These are phyloP conservation scores for Nannochloropsis oceanica DNA, from an alignment of 108 stramenopile genomes.

Conservation along the genomic window DNA sequence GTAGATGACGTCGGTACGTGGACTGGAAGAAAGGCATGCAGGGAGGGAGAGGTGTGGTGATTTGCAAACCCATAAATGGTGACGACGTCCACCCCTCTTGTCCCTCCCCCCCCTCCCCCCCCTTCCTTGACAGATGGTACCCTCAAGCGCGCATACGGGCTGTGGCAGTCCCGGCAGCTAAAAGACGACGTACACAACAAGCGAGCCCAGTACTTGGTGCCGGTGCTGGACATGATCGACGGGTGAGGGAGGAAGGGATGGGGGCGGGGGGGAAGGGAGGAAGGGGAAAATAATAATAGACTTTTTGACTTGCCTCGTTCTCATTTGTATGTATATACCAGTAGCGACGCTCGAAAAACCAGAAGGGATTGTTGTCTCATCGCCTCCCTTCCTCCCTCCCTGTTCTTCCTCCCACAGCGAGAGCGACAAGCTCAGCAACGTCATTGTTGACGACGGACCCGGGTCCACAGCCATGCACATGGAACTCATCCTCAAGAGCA, in stretches of 20 bases:
- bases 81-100: not conserved
- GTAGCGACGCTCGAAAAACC: too few relatives aligned
- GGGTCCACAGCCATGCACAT: not conserved
- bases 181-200: not conserved
- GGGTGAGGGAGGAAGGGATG: not conserved
- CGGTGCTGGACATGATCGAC: not conserved
- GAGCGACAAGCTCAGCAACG: not conserved
- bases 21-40: not conserved
- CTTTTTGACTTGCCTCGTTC: not conserved
- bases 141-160: not conserved
- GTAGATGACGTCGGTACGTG: not conserved
- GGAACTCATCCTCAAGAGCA: not conserved
- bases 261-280: not conserved
- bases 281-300: not conserved
- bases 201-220: not conserved
- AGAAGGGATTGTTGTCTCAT: not conserved
- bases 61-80: not conserved
- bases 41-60: not conserved
- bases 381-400: not conserved
- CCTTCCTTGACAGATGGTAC: not conserved
- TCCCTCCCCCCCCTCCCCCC: not conserved
- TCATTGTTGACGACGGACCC: not conserved
- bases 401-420: not conserved
- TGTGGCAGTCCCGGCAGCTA: not conserved
- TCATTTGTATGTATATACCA: not conserved